phyloP scores from a whole-genome alignment of 2,329 filamentous ascomycete species.

The Lachnellula hyalina region DNA sequence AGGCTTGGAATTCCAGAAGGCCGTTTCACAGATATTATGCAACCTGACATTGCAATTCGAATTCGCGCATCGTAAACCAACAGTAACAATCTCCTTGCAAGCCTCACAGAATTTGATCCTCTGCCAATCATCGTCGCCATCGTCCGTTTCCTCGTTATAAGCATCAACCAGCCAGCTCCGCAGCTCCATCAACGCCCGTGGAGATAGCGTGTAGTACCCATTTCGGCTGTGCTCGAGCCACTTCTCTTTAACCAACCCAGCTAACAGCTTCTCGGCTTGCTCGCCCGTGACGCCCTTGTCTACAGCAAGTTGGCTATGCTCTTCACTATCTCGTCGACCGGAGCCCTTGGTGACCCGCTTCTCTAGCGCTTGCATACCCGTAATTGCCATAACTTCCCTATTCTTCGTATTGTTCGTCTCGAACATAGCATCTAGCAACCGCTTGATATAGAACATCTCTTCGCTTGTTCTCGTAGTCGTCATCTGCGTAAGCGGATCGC shows the following conservation, averaged over 20 bases:
- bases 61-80: conserved; percentile 71
- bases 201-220: conserved; percentile 70
- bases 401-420: conserved; percentile 74
- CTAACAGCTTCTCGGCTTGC: conserved; percentile 70
- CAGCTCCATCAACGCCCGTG: conserved; percentile 79
- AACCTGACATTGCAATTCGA: conserved; percentile 63
- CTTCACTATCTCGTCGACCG: conserved; percentile 25
- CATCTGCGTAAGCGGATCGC: conserved; percentile 79
- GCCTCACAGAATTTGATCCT: conserved; percentile 83
- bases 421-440: conserved; percentile 87
- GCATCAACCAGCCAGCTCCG: conserved; percentile 77
- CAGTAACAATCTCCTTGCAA: conserved; percentile 84
- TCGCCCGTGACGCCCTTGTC: conserved; percentile 64
- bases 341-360: conserved; percentile 59
- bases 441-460: conserved; percentile 84
- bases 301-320: conserved; percentile 30
- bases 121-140: conserved; percentile 54
- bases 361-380: conserved; percentile 67
- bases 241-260: conserved; percentile 66
- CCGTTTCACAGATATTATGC: conserved; percentile 70
- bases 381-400: conserved; percentile 81
- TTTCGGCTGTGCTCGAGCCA: conserved; percentile 75
- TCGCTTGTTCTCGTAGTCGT: conserved; percentile 76
- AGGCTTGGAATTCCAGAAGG: conserved; percentile 59
- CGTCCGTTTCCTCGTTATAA: conserved; percentile 72